phyloP scores from a whole-genome alignment of 371 early-diverging fungal genomes.

The Cokeromyces recurvatus region DNA sequence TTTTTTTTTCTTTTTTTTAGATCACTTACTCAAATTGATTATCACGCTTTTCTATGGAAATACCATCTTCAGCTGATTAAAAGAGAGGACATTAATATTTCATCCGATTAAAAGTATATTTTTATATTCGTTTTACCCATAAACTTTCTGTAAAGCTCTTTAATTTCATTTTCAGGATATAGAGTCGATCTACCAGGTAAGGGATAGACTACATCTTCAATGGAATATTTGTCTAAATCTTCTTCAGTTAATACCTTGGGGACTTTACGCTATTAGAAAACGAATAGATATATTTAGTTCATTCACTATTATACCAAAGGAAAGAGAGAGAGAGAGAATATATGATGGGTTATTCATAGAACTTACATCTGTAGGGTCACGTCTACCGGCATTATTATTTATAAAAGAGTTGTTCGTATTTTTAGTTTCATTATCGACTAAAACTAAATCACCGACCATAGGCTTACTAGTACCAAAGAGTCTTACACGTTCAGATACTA shows the following conservation, averaged over 20 bases:
- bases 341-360: no score
- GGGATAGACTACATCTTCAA: conserved; percentile 90
- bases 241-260: conserved; percentile 62
- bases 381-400: conserved; percentile 19
- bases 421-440: conserved; percentile 19
- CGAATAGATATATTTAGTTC: conserved; percentile 5
- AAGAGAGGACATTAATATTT: no score
- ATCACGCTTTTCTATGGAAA: conserved; percentile 27
- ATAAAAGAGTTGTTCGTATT: conserved; percentile 2
- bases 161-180: conserved; percentile 79
- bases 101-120: no score
- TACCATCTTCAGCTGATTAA: conserved; percentile 24
- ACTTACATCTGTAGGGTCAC: conserved; percentile 22
- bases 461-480: conserved; percentile 64
- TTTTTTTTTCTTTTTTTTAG: no score
- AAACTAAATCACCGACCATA: conserved; percentile 87
- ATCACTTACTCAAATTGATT: conserved; percentile 41
- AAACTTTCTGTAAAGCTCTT: conserved; percentile 56
- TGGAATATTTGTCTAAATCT: conserved; percentile 62
- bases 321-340: no score
- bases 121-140: no score
- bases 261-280: conserved; percentile 31
- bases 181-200: conserved; percentile 74
- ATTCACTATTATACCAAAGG: background rate
- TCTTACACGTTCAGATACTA: conserved; percentile 73